A percentile compares a stretch with the other conserved stretches of the same genome.
Conservation (phyloP, 805 yeast genomes). For the Cyberlindnera saturnus region DNA sequence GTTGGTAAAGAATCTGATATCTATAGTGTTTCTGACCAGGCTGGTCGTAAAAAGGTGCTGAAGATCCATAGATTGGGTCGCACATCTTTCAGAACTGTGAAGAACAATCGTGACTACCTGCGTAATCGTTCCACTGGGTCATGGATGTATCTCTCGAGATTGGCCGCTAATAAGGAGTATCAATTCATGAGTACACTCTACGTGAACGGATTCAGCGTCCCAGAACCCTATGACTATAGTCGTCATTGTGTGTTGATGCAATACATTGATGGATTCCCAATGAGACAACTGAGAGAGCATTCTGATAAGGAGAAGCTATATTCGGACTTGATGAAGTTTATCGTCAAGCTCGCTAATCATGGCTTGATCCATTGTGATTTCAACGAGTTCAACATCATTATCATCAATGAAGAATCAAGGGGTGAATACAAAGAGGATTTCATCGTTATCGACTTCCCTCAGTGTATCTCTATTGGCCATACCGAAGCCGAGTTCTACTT, state of each 20-base stretch:
- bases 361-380: constrained; percentile 97
- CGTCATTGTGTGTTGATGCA: constrained; percentile 94
- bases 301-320: constrained; percentile 66
- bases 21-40: constrained; percentile 66
- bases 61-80: constrained; percentile 93
- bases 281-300: constrained; percentile 76
- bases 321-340: constrained; percentile 80
- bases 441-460: constrained; percentile 96
- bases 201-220: constrained; percentile 76
- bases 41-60: constrained; percentile 65
- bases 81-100: constrained; percentile 86
- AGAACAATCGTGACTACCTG: constrained; percentile 89
- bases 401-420: constrained; percentile 52
- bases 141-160: constrained; percentile 88
- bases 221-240: constrained; percentile 81
- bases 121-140: constrained; percentile 62
- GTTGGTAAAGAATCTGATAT: constrained; percentile 98
- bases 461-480: constrained; percentile 91
- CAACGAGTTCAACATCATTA: constrained; percentile 93
- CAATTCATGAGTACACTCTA: constrained; percentile 77
- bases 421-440: constrained; percentile 55
- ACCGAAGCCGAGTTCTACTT: constrained; percentile 83
- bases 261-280: constrained; percentile 80
- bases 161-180: constrained; percentile 91
- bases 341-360: constrained; percentile 73